Evolutionary conservation across 2,329 filamentous ascomycete genomes (phyloP).

Genomic region (Diaporthe sp.): DNA sequence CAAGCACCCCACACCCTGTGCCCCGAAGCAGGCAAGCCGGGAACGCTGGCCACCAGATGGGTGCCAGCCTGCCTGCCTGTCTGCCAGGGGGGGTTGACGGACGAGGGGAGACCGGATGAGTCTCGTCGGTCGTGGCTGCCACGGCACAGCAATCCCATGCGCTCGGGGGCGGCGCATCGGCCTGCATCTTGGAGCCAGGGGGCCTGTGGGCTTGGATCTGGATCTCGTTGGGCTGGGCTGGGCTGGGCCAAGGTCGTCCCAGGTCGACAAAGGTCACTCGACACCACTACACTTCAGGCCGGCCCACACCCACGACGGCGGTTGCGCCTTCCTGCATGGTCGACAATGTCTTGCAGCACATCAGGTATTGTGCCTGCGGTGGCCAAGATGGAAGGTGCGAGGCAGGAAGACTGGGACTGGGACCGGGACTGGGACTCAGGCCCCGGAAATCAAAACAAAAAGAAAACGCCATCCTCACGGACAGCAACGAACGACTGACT

Average conservation of each 20-base stretch:
- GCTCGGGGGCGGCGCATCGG: slow-evolving; percentile 3
- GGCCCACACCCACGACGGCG: slow-evolving; percentile 8
- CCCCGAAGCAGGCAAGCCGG: slow-evolving; percentile 10
- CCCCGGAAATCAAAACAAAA: not conserved
- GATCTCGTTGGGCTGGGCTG: slow-evolving; percentile 29
- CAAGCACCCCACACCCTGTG: slow-evolving; percentile 19
- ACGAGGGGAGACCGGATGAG: slow-evolving; percentile 2
- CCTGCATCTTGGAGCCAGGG: slow-evolving; percentile 11
- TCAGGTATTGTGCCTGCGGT: not conserved
- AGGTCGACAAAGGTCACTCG: slow-evolving; percentile 26
- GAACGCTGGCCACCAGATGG: slow-evolving; percentile 15
- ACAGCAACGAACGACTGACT: not conserved
- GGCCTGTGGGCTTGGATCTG: slow-evolving; percentile 16
- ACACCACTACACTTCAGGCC: not conserved
- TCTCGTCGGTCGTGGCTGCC: slow-evolving; percentile 5
- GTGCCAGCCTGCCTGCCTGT: not conserved
- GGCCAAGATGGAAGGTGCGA: slow-evolving; percentile 1
- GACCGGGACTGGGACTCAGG: not conserved
- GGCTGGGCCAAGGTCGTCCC: slow-evolving; percentile 10
- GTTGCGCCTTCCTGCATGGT: not conserved
- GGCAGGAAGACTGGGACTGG: not conserved
- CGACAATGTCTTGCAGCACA: slow-evolving; percentile 10
- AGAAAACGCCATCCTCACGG: not conserved
- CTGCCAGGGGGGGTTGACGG: not conserved
- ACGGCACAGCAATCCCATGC: slow-evolving; percentile 12